Base-by-base conservation (phyloP, 345 rosid species). In the Geranium rotundifolium region DNA sequence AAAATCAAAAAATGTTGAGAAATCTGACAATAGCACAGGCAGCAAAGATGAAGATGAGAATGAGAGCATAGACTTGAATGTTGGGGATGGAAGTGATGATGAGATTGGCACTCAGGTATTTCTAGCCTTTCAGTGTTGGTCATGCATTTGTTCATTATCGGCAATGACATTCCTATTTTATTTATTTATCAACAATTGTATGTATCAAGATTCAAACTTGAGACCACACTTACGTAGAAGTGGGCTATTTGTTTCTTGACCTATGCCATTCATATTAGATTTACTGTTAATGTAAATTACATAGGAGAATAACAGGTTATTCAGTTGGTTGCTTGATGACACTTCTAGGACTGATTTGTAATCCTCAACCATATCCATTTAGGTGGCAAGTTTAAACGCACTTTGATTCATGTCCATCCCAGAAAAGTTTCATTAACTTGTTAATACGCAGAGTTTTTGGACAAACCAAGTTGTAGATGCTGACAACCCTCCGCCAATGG, bases 51-150 rank as follows among this genome's bases (percentile, higher is more conserved):
- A 69, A 71, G 76, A 72, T 59, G 87, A 80, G 34, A 74, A 79
- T 64, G 82, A 68, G 19, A 84, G 86, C 69, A 71, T 69, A 37
- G 84, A 70, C 31, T 69, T 68, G 55, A 77, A 71, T 71, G 54
- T 65, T 50, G 69, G 29, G 57, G 77, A 74, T 74, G 87, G 91
- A 71, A 88, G 86, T 64, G 91, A 88, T 65, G 76, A 78, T 67
- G 91, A 86, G 50, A 85, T 89, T 79, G 95, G 87, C 67, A 83
- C 87, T 61, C 87, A 88, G 89, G 95, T 88, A 76, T 41, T 1
- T 4, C 50, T 41, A 41, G 14, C 50, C 50, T 41, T 41, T 41
- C n/a, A 41, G 7, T 5, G 50, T 13, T 41, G 50, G 50, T 41
- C 10, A 41, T 41, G 50, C 50, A 41, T 41, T 41, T 41, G 13